Conservation (phyloP, 768 basidiomycete species). For the Termitomyces sp. region DNA sequence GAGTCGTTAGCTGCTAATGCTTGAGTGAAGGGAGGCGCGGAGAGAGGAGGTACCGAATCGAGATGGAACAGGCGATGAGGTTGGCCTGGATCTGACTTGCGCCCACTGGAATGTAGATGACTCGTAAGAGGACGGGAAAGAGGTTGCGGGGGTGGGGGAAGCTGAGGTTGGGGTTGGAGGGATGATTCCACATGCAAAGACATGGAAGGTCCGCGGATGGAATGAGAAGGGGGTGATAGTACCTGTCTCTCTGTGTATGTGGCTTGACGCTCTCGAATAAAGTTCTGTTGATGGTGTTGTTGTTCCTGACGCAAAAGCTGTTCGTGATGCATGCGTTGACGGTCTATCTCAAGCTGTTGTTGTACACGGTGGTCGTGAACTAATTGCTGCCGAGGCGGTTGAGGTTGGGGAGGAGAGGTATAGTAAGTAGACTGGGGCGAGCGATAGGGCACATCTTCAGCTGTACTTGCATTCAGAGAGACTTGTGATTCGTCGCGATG, state of each 20-base stretch:
- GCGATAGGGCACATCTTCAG: conserved; percentile 12
- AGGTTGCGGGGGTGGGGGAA: conserved; percentile 7
- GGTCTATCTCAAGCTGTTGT: conserved; percentile 21
- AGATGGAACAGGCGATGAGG: conserved; percentile 14
- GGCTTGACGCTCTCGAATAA: conserved; percentile 22
- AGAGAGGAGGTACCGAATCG: conserved; percentile 8
- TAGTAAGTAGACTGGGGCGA: conserved; percentile 10
- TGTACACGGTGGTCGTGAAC: conserved; percentile 19
- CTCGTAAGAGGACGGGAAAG: conserved; percentile 1
- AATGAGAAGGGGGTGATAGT: conserved; percentile 6
- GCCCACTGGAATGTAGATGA: conserved; percentile 5
- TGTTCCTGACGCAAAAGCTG: conserved; percentile 21
- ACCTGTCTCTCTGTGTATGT: conserved; percentile 3
- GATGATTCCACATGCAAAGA: conserved; percentile 14
- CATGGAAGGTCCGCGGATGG: conserved; percentile 4
- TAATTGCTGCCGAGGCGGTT: conserved; percentile 2
- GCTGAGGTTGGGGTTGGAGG: conserved; percentile 8
- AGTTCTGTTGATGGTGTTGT: conserved; percentile 16
- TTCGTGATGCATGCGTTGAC: conserved; percentile 23
- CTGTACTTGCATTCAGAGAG: neutral
- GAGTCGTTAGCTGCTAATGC: neutral
- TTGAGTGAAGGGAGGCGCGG: conserved; percentile 4
- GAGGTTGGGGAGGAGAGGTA: conserved; percentile 5
- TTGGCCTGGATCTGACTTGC: conserved; percentile 17
- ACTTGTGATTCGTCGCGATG: conserved; percentile 13